Conservation (phyloP, 805 yeast species). For the Cyberlindnera bimundalis region DNA sequence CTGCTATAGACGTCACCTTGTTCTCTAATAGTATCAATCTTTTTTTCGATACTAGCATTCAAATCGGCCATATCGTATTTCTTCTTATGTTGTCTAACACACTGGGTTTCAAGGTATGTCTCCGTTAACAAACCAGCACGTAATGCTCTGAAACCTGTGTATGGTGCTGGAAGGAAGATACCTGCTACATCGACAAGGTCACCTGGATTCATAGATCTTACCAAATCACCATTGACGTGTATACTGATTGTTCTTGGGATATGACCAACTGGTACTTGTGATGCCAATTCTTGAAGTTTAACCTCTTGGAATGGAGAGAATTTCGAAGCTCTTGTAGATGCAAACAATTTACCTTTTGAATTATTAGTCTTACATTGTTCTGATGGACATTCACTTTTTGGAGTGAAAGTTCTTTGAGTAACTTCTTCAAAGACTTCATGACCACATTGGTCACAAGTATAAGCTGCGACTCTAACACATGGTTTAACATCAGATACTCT, state of each 20-base stretch:
- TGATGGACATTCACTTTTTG: constrained; percentile 85
- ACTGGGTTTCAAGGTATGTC: constrained; percentile 87
- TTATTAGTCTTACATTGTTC: constrained; percentile 73
- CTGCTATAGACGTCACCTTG: constrained; percentile 75
- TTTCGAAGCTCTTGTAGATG: constrained; percentile 94
- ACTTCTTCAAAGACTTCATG: constrained; percentile 96
- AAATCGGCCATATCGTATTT: constrained; percentile 68
- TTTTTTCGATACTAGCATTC: constrained; percentile 50
- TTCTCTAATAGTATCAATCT: constrained; percentile 50
- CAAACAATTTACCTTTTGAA: constrained; percentile 82
- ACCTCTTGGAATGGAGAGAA: constrained; percentile 95
- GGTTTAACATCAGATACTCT: constrained; percentile 97
- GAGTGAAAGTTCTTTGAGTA: constrained; percentile 75
- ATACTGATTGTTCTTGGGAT: constrained; percentile 85
- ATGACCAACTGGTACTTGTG: constrained; percentile 97
- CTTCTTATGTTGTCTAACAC: constrained; percentile 81
- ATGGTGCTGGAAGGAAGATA: constrained; percentile 88
- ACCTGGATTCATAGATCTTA: constrained; percentile 86
- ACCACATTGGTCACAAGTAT: constrained; percentile 97
- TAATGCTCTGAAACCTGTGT: constrained; percentile 91
- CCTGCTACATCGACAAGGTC: constrained; percentile 94
- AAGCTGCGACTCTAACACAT: constrained; percentile 83
- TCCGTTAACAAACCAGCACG: constrained; percentile 93
- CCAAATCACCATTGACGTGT: constrained; percentile 90
- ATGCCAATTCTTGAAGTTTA: constrained; percentile 88